phyloP scores from a whole-genome alignment of 2,329 filamentous ascomycete species.

The Sclerotinia nivalis region DNA sequence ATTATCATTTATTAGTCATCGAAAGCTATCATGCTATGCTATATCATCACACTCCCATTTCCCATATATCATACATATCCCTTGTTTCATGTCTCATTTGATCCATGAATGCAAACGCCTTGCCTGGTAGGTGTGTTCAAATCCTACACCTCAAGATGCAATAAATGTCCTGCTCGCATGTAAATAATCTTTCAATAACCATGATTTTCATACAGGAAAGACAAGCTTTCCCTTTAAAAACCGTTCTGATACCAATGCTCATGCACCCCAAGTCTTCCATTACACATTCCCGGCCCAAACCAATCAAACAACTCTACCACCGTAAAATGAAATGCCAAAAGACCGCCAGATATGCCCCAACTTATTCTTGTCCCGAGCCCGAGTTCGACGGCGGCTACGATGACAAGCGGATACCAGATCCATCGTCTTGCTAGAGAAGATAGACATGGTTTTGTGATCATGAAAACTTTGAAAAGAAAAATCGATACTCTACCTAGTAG shows the following conservation, averaged over 20 bases:
- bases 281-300: constrained; percentile 34
- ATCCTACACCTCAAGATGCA: background rate
- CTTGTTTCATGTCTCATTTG: background rate
- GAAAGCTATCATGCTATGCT: background rate
- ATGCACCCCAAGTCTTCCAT: constrained; percentile 16
- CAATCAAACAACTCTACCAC: constrained; percentile 47
- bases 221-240: background rate
- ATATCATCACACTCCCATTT: background rate
- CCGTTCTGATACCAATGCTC: constrained; percentile 14
- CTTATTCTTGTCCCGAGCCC: constrained; percentile 45
- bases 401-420: constrained; percentile 66
- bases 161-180: background rate
- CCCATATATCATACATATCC: constrained; percentile 5
- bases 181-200: background rate
- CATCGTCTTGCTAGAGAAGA: constrained; percentile 66
- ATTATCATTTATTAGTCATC: background rate
- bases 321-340: constrained; percentile 50
- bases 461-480: constrained; percentile 68
- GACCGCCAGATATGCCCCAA: constrained; percentile 43
- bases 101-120: constrained; percentile 9
- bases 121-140: background rate
- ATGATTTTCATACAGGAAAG: background rate
- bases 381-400: constrained; percentile 67
- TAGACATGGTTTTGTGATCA: constrained; percentile 67
- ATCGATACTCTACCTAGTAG: constrained; percentile 54